These are phyloP conservation scores for Podospora tetraspora DNA, from an alignment of 495 filamentous ascomycete species.

Conservation along the genomic window DNA sequence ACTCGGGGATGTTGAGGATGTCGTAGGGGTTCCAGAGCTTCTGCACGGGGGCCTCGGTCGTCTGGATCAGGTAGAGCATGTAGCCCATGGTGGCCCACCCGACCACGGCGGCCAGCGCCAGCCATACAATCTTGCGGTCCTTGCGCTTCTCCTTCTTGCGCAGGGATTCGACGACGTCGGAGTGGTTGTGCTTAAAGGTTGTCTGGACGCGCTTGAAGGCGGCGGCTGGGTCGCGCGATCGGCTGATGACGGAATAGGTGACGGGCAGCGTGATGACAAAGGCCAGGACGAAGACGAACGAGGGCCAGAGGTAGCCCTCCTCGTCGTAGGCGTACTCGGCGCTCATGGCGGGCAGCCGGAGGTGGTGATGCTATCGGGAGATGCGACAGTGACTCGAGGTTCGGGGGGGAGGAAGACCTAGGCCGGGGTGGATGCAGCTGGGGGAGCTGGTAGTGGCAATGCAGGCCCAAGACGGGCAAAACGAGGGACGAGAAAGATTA, in stretches of 20 bases:
- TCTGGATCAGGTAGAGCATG: slow-evolving; percentile 87
- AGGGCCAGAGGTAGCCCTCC: slow-evolving; percentile 96
- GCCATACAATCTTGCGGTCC: slow-evolving; percentile 76
- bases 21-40: slow-evolving; percentile 97
- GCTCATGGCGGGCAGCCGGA: slow-evolving; percentile 60
- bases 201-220: slow-evolving; percentile 50
- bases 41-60: slow-evolving; percentile 62
- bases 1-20: slow-evolving; percentile 80
- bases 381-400: background rate
- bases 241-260: slow-evolving; percentile 77
- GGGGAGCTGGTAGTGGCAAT: background rate
- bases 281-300: slow-evolving; percentile 89
- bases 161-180: slow-evolving; percentile 75
- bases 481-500: background rate
- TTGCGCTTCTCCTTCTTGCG: slow-evolving; percentile 84
- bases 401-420: background rate
- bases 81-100: slow-evolving; percentile 84
- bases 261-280: slow-evolving; percentile 84
- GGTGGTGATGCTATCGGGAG: background rate
- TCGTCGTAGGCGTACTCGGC: slow-evolving; percentile 98
- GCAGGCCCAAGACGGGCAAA: background rate
- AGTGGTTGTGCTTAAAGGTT: slow-evolving; percentile 76
- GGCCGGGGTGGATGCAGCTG: background rate
- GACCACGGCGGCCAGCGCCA: slow-evolving; percentile 63
- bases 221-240: slow-evolving; percentile 61